Percentiles rank a stretch among this genome's conserved stretches.
Conservation (phyloP, 2,329 filamentous ascomycete species). For the Fusarium verticillioides region DNA sequence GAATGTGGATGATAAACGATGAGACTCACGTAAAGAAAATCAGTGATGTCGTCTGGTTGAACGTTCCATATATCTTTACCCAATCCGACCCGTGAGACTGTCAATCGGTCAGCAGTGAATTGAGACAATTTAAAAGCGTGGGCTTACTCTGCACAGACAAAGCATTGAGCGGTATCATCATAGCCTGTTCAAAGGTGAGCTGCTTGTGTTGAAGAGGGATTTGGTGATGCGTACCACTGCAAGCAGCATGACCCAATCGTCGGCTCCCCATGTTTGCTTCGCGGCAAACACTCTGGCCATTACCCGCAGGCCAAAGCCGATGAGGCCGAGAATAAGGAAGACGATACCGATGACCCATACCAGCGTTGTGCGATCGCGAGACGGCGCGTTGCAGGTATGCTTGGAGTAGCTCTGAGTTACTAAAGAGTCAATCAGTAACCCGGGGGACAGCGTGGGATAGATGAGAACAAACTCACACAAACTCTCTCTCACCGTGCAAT, state of each 20-base stretch:
- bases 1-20: fast-evolving
- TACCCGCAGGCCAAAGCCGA: slow-evolving; percentile 8
- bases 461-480: neutral
- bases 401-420: slow-evolving; percentile 19
- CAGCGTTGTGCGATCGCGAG: slow-evolving; percentile 14
- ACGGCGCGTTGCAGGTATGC: slow-evolving; percentile 7
- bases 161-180: slow-evolving; percentile 19
- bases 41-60: slow-evolving; percentile 3
- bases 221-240: neutral
- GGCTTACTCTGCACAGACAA: slow-evolving; percentile 3
- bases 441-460: fast-evolving
- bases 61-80: slow-evolving; percentile 23
- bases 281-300: slow-evolving; percentile 17
- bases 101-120: fast-evolving
- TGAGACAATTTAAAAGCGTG: fast-evolving
- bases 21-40: slow-evolving; percentile 1
- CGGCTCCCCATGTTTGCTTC: slow-evolving; percentile 17
- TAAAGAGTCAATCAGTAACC: neutral
- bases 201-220: fast-evolving
- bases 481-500: slow-evolving; percentile 10
- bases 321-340: slow-evolving; percentile 4
- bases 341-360: slow-evolving; percentile 4
- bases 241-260: slow-evolving; percentile 20
- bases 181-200: neutral
- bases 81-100: neutral